Conservation (phyloP, 2,329 filamentous ascomycete genomes). For the Aureobasidium melanogenum region DNA sequence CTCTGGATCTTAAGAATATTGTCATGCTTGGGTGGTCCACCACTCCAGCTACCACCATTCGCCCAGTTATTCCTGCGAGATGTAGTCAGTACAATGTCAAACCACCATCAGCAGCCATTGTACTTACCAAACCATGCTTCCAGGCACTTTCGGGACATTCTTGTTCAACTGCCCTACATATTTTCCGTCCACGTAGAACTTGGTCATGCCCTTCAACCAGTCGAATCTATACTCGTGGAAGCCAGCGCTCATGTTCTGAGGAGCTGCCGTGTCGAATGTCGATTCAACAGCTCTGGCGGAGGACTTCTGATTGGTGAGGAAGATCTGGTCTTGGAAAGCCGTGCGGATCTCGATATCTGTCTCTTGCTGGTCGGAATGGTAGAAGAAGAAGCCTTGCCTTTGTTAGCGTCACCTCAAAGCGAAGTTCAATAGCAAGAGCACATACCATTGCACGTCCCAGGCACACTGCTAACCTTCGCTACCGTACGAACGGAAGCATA, state of each 20-base stretch:
- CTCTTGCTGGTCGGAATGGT: conserved; percentile 68
- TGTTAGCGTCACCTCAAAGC: background rate
- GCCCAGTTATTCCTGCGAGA: conserved; percentile 29
- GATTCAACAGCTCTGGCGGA: conserved; percentile 50
- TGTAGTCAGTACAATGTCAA: background rate
- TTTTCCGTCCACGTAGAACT: conserved; percentile 60
- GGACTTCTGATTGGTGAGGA: conserved; percentile 52
- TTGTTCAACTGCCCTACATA: conserved; percentile 46
- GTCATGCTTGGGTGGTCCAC: conserved; percentile 56
- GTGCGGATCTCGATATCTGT: conserved; percentile 59
- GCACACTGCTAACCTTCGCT: conserved; percentile 52
- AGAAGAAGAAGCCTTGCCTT: conserved; percentile 61
- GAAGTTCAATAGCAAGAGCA: background rate
- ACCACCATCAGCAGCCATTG: background rate
- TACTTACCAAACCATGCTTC: conserved; percentile 51
- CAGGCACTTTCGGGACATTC: conserved; percentile 44
- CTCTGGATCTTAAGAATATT: conserved; percentile 59
- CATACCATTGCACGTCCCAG: conserved; percentile 57
- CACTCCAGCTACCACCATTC: conserved; percentile 68
- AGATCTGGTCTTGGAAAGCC: background rate
- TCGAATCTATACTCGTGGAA: conserved; percentile 80
- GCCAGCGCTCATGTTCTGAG: conserved; percentile 51
- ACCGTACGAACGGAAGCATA: conserved; percentile 63
- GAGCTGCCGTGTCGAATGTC: conserved; percentile 54
- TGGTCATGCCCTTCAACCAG: conserved; percentile 52